Conservation (phyloP, 257 asterid species). For the Ajuga chamaepitys region DNA sequence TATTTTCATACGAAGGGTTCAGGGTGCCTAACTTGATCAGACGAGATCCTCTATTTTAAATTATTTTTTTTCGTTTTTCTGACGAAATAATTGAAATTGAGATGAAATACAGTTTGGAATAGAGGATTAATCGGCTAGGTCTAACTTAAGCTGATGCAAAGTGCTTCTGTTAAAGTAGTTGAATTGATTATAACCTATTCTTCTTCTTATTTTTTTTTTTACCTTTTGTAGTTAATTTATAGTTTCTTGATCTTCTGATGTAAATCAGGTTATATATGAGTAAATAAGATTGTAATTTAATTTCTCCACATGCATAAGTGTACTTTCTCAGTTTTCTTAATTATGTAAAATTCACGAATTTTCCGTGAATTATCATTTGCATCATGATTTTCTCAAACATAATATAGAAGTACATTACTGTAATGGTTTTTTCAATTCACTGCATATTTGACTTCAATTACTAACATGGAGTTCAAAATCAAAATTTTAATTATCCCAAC, state of each 20-base stretch:
- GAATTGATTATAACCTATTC: not conserved
- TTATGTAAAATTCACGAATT: too few relatives aligned
- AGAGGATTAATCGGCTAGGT: not conserved
- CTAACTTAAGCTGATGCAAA: not conserved
- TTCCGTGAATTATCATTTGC: too few relatives aligned
- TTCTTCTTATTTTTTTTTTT: not conserved
- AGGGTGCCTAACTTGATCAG: not conserved
- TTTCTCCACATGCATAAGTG: too few relatives aligned
- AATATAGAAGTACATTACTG: too few relatives aligned
- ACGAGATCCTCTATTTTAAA: not conserved
- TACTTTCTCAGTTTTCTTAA: not conserved
- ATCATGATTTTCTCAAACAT: too few relatives aligned
- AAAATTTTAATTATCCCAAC: too few relatives aligned
- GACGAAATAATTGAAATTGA: not conserved
- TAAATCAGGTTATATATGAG: not conserved
- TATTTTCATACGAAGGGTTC: slow-evolving; percentile 21
- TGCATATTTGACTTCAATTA: too few relatives aligned
- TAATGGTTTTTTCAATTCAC: too few relatives aligned
- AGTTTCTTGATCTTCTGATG: slow-evolving; percentile 10
- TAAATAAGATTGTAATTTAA: slow-evolving; percentile 16
- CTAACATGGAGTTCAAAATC: too few relatives aligned
- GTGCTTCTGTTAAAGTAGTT: slow-evolving; percentile 1
- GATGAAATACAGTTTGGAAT: not conserved
- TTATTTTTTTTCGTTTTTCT: not conserved
- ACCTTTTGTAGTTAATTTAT: not conserved